A percentile compares a stretch with the other conserved stretches of the same genome.
Conservation (phyloP, 2,329 filamentous ascomycete genomes). For the Corinectria fuckeliana region DNA sequence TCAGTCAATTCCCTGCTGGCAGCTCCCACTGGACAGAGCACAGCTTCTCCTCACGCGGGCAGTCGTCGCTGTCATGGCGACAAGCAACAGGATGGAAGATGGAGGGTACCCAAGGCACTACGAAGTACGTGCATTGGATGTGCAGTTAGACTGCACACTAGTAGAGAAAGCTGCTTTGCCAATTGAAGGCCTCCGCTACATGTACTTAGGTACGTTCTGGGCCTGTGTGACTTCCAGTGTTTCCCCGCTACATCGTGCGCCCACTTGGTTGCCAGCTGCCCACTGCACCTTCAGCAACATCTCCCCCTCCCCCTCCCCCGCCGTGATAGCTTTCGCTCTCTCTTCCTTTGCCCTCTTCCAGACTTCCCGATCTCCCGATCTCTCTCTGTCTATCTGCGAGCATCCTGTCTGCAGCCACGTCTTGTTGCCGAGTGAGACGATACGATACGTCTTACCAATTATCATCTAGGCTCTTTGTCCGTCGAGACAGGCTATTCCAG, state of each 20-base stretch:
- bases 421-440: neutral
- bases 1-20: constrained; percentile 2
- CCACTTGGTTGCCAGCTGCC: neutral
- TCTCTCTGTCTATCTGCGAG: neutral
- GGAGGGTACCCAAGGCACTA: no score
- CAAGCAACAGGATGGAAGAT: no score
- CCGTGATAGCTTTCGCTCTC: neutral
- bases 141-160: neutral
- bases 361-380: neutral
- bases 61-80: neutral
- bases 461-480: neutral
- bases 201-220: no score
- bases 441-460: neutral
- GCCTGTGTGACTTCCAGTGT: neutral
- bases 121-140: no score
- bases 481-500: neutral
- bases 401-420: neutral
- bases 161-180: neutral
- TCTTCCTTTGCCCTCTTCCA: neutral
- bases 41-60: constrained; percentile 5
- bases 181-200: neutral
- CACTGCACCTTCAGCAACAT: neutral
- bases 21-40: neutral
- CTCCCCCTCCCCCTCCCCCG: neutral
- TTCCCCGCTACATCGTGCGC: neutral